phyloP scores from a whole-genome alignment of 805 yeast genomes.

The Peterozyma toletana region DNA sequence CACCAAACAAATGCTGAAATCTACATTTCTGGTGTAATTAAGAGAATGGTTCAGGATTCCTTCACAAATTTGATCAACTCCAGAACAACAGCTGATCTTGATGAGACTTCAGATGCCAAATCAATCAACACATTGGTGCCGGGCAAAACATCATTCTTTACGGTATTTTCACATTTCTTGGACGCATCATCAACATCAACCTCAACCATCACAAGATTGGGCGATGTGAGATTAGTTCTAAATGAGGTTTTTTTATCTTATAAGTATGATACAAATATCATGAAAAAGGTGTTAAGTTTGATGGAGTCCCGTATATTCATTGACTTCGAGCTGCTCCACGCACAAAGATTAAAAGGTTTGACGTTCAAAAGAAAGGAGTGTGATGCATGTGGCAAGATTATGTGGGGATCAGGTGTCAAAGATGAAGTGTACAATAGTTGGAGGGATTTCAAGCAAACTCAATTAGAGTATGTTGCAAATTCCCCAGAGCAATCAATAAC shows the following conservation, averaged over 20 bases:
- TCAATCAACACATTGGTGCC: neutral
- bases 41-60: constrained; percentile 32
- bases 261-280: constrained; percentile 53
- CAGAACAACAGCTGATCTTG: constrained; percentile 1
- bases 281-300: constrained; percentile 42
- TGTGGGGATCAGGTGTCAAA: constrained; percentile 63
- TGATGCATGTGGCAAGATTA: constrained; percentile 64
- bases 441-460: constrained; percentile 36
- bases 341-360: constrained; percentile 55
- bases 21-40: constrained; percentile 23
- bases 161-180: constrained; percentile 48
- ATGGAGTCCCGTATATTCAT: constrained; percentile 49
- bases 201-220: constrained; percentile 40
- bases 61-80: constrained; percentile 29
- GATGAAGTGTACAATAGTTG: constrained; percentile 45
- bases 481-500: constrained; percentile 6
- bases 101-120: neutral
- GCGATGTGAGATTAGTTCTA: constrained; percentile 53
- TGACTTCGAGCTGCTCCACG: constrained; percentile 34
- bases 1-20: neutral
- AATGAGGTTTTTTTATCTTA: constrained; percentile 60
- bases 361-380: constrained; percentile 47
- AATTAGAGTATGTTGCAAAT: constrained; percentile 10
- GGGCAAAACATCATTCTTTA: constrained; percentile 36
- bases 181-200: constrained; percentile 35